These are phyloP conservation scores for Rhodotorula glutinis DNA, from an alignment of 1,284 basidiomycete species.

Conservation along the genomic window DNA sequence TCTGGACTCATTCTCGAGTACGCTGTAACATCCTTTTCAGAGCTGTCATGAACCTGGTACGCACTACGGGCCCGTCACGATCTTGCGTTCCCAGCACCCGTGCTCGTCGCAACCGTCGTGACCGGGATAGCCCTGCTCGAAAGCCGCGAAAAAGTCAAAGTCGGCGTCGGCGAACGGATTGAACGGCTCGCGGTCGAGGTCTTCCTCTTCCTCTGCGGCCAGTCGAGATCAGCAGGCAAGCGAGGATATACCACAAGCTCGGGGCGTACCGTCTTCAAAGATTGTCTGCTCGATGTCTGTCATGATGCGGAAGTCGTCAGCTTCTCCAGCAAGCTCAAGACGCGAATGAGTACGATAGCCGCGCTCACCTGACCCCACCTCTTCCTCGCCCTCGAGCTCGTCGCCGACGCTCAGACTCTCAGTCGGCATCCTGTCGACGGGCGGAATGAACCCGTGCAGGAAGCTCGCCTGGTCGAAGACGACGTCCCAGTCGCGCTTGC, in stretches of 20 bases:
- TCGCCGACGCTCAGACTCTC: too few relatives aligned
- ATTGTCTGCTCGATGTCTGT: too few relatives aligned
- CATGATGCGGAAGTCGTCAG: too few relatives aligned
- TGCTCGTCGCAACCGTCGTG: conserved; percentile 4
- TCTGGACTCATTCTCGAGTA: too few relatives aligned
- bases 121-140: not conserved
- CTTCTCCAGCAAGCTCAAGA: too few relatives aligned
- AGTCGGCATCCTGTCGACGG: not conserved
- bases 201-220: not conserved
- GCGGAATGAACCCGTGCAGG: not conserved
- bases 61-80: not conserved
- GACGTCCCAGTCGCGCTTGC: not conserved
- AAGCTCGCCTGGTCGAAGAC: not conserved
- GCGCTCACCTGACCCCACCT: too few relatives aligned
- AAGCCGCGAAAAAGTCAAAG: not conserved
- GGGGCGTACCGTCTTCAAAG: too few relatives aligned
- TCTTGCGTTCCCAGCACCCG: conserved; percentile 3
- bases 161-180: not conserved
- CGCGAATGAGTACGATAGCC: too few relatives aligned
- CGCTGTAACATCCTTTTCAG: too few relatives aligned
- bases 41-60: too few relatives aligned
- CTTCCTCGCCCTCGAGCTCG: too few relatives aligned
- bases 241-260: not conserved
- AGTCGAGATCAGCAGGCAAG: not conserved
- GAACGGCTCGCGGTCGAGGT: not conserved